Evolutionary conservation across 176 grass and related monocot genomes (phyloP).

Genomic region (Cocos nucifera): DNA sequence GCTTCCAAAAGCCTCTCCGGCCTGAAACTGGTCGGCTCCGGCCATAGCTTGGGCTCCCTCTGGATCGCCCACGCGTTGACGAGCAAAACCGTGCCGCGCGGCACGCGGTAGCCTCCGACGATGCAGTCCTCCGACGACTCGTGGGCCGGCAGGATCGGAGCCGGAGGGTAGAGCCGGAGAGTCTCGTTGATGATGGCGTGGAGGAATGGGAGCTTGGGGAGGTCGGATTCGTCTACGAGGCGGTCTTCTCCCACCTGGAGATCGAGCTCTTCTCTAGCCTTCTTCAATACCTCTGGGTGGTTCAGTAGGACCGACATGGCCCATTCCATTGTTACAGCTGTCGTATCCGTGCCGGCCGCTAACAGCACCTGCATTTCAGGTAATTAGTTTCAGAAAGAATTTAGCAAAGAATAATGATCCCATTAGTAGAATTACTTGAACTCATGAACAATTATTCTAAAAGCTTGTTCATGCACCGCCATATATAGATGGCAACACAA

Average conservation of each 20-base stretch:
- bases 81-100: slow-evolving; percentile 33
- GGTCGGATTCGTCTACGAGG: slow-evolving; percentile 30
- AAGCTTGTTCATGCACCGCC: too few relatives aligned
- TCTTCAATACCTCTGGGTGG: slow-evolving; percentile 34
- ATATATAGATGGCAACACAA: too few relatives aligned
- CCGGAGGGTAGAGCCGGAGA: slow-evolving; percentile 45
- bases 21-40: slow-evolving; percentile 24
- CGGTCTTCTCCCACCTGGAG: slow-evolving; percentile 19
- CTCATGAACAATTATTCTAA: too few relatives aligned
- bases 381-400: not conserved
- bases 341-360: slow-evolving; percentile 59
- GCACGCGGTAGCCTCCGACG: slow-evolving; percentile 55
- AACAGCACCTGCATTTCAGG: slow-evolving; percentile 22
- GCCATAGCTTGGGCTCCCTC: slow-evolving; percentile 39
- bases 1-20: slow-evolving; percentile 49
- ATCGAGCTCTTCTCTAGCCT: slow-evolving; percentile 45
- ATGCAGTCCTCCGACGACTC: slow-evolving; percentile 35
- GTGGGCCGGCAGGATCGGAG: slow-evolving; percentile 51
- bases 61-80: slow-evolving; percentile 62
- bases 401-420: not conserved
- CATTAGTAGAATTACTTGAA: too few relatives aligned
- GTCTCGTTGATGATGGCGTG: slow-evolving; percentile 52
- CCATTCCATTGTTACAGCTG: slow-evolving; percentile 45
- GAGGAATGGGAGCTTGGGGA: slow-evolving; percentile 38
- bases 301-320: slow-evolving; percentile 55